Percentiles rank a stretch among this genome's conserved stretches.
Evolutionary conservation across 495 filamentous ascomycete species (phyloP).

Genomic region (Viridothelium virens): DNA sequence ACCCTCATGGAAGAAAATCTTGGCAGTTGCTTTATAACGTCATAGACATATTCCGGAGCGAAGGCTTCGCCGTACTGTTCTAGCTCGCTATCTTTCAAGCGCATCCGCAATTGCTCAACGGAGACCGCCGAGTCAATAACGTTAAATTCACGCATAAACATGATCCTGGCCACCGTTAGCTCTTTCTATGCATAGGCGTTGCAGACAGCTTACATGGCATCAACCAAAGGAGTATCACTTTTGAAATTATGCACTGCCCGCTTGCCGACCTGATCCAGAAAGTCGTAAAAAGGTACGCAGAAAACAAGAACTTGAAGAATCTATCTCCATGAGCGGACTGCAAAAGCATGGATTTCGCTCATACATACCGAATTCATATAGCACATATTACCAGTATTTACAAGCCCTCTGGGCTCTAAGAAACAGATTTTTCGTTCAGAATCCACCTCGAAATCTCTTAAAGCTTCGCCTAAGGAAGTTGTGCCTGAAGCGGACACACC

Average conservation of each 20-base stretch:
- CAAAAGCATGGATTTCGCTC: not conserved
- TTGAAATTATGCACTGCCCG: slow-evolving; percentile 85
- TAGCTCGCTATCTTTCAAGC: slow-evolving; percentile 71
- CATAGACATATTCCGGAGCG: slow-evolving; percentile 90
- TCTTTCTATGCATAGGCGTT: not conserved
- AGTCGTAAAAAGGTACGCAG: slow-evolving; percentile 89
- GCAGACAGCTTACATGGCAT: slow-evolving; percentile 66
- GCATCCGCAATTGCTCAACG: slow-evolving; percentile 61
- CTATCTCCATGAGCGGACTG: slow-evolving; percentile 39
- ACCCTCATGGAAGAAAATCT: slow-evolving; percentile 88
- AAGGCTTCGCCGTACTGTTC: slow-evolving; percentile 90
- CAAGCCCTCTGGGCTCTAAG: slow-evolving; percentile 85
- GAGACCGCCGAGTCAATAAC: slow-evolving; percentile 71
- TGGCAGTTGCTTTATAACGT: slow-evolving; percentile 75
- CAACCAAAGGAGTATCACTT: slow-evolving; percentile 85
- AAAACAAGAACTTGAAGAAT: slow-evolving; percentile 88
- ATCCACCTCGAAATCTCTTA: slow-evolving; percentile 57
- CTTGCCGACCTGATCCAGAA: slow-evolving; percentile 79
- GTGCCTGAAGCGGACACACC: slow-evolving; percentile 45
- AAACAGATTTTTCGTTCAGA: slow-evolving; percentile 63
- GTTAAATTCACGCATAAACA: slow-evolving; percentile 92
- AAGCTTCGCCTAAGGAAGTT: slow-evolving; percentile 62
- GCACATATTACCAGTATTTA: slow-evolving; percentile 98
- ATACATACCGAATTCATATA: slow-evolving; percentile 96
- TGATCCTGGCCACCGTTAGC: slow-evolving; percentile 53